These are phyloP conservation scores for Apiospora phragmitis DNA, from an alignment of 2,329 filamentous ascomycete species.

Conservation along the genomic window DNA sequence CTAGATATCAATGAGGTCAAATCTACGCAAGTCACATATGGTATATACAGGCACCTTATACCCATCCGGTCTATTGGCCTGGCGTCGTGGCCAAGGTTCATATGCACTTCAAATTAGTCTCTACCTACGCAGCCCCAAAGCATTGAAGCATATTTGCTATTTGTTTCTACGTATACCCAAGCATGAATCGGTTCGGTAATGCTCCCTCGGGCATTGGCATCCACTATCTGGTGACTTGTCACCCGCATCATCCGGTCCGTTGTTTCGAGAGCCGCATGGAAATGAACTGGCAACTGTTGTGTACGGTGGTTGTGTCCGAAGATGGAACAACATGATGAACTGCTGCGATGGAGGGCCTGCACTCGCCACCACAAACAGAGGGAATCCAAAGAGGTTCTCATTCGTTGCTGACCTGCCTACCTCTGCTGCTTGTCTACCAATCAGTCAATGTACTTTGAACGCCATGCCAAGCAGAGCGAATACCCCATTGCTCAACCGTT, in stretches of 20 bases:
- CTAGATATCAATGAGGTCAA: too few species aligned
- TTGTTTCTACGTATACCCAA: background rate
- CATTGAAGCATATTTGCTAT: background rate
- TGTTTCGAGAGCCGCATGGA: background rate
- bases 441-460: background rate
- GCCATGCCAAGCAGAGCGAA: background rate
- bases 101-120: background rate
- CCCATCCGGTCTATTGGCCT: background rate
- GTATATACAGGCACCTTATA: background rate
- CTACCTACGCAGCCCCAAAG: background rate
- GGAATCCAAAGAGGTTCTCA: background rate
- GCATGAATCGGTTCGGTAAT: background rate
- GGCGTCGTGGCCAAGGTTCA: background rate
- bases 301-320: background rate
- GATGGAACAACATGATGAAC: background rate
- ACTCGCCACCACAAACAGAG: background rate
- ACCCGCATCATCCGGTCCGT: slow-evolving; percentile 1
- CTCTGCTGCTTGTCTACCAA: background rate
- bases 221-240: background rate
- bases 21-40: background rate
- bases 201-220: background rate
- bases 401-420: background rate
- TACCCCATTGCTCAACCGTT: background rate
- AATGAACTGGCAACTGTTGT: background rate
- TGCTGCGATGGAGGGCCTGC: background rate